Evolutionary conservation across 306 rosid genomes (phyloP).

Genomic region (Sphenostylis stenocarpa): DNA sequence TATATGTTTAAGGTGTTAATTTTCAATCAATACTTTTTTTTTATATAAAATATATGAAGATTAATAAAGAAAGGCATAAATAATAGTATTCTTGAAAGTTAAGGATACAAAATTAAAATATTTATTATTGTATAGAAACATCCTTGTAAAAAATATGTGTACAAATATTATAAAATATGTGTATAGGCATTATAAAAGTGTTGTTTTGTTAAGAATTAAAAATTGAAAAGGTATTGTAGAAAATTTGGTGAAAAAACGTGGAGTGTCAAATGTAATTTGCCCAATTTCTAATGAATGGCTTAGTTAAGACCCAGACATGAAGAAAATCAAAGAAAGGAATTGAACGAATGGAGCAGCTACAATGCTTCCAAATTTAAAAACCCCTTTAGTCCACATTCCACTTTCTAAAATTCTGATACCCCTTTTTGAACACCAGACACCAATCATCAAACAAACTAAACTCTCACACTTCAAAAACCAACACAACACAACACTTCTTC

Average conservation of each 20-base stretch:
- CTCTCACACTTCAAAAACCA: slow-evolving; percentile 32
- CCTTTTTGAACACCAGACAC: slow-evolving; percentile 32
- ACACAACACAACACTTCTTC: not conserved
- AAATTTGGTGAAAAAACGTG: not conserved
- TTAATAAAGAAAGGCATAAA: too few species aligned
- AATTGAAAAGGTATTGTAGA: not conserved
- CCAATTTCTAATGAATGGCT: not conserved
- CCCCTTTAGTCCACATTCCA: slow-evolving; percentile 18
- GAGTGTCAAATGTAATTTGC: not conserved
- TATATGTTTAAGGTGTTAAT: too few species aligned
- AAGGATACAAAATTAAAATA: too few species aligned
- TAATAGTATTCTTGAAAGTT: too few species aligned
- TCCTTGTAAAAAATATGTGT: too few species aligned
- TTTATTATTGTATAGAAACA: too few species aligned
- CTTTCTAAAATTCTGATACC: slow-evolving; percentile 35
- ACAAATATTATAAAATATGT: too few species aligned
- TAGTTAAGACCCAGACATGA: not conserved
- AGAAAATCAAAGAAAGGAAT: not conserved
- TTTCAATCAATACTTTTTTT: too few species aligned
- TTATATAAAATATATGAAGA: too few species aligned
- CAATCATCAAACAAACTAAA: slow-evolving; percentile 13
- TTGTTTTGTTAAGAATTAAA: too few species aligned
- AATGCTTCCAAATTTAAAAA: slow-evolving; percentile 36
- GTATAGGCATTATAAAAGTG: too few species aligned
- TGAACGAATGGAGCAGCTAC: slow-evolving; percentile 33